Percentiles rank a stretch among this genome's conserved stretches.
These are phyloP conservation scores for Penicillium steckii DNA, from an alignment of 495 filamentous ascomycete species.

Conservation along the genomic window DNA sequence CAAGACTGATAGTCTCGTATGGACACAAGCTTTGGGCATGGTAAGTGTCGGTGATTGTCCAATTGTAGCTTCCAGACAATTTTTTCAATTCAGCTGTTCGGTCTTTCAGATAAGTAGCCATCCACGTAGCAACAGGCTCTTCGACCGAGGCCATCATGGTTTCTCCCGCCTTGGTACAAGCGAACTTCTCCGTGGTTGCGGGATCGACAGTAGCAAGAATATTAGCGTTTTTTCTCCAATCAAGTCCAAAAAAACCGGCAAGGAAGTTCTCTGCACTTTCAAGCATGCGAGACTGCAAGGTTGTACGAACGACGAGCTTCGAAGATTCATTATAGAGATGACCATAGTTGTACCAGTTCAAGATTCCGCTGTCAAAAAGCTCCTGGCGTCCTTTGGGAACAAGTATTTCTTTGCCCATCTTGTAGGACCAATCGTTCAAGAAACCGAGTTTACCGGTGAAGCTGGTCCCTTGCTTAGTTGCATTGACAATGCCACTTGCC, in stretches of 20 bases:
- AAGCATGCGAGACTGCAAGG: constrained; percentile 54
- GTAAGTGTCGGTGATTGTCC: constrained; percentile 50
- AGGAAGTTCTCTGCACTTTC: constrained; percentile 47
- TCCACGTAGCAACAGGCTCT: constrained; percentile 29
- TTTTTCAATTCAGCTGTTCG: constrained; percentile 48
- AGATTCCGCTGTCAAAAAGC: constrained; percentile 48
- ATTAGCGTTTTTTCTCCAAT: constrained; percentile 54
- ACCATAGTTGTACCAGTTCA: constrained; percentile 61
- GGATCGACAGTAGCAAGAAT: constrained; percentile 51
- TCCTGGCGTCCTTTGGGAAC: constrained; percentile 52
- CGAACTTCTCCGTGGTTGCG: constrained; percentile 34
- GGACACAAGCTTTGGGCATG: constrained; percentile 55
- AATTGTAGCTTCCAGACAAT: constrained; percentile 45
- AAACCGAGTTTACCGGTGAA: constrained; percentile 51
- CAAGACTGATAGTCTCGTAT: constrained; percentile 59
- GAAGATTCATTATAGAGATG: constrained; percentile 58
- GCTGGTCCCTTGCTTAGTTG: constrained; percentile 25
- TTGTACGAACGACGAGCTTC: constrained; percentile 62
- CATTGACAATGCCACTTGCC: constrained; percentile 32
- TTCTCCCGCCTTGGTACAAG: constrained; percentile 36
- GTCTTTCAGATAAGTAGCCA: constrained; percentile 42
- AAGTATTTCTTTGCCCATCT: constrained; percentile 45
- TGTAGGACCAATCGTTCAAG: constrained; percentile 52
- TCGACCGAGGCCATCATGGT: not conserved
- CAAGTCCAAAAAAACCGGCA: constrained; percentile 58